A percentile compares a stretch with the other conserved stretches of the same genome.
Evolutionary conservation across 306 rosid species (phyloP).

Genomic region (Urtica urens): DNA sequence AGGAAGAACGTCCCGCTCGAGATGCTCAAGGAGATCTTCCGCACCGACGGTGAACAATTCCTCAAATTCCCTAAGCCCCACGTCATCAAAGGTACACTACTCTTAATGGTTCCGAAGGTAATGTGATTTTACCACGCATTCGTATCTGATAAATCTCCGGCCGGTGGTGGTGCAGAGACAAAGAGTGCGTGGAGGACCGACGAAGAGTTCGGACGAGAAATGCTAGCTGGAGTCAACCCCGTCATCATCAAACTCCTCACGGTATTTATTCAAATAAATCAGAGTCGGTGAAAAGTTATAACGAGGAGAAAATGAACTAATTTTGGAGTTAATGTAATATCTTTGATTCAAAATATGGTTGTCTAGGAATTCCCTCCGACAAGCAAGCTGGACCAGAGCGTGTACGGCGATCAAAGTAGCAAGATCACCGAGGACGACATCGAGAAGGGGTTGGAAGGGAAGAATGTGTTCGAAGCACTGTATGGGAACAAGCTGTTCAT

Average conservation of each 20-base stretch:
- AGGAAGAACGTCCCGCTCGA: slow-evolving; percentile 41
- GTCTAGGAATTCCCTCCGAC: slow-evolving; percentile 55
- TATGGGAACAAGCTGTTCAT: slow-evolving; percentile 37
- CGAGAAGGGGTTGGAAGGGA: slow-evolving; percentile 35
- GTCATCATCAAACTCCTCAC: slow-evolving; percentile 35
- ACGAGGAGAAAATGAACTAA: no score
- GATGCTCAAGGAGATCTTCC: slow-evolving; percentile 52
- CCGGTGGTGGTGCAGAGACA: slow-evolving; percentile 35
- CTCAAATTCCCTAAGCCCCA: slow-evolving; percentile 54
- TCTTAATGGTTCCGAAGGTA: neutral
- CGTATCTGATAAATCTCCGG: neutral
- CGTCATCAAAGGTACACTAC: slow-evolving; percentile 53
- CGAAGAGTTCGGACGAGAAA: slow-evolving; percentile 66
- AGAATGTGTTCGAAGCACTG: slow-evolving; percentile 22
- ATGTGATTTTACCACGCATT: neutral
- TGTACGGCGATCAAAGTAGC: slow-evolving; percentile 49
- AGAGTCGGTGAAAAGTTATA: no score
- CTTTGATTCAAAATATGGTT: no score
- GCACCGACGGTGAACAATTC: slow-evolving; percentile 40
- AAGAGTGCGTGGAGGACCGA: slow-evolving; percentile 63
- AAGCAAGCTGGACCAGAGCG: slow-evolving; percentile 44
- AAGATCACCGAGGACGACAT: slow-evolving; percentile 36
- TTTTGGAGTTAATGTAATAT: no score
- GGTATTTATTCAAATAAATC: slow-evolving; percentile 27
- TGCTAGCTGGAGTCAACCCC: slow-evolving; percentile 68